phyloP scores from a whole-genome alignment of 805 yeast species.

The Yamadazyma laniorum region DNA sequence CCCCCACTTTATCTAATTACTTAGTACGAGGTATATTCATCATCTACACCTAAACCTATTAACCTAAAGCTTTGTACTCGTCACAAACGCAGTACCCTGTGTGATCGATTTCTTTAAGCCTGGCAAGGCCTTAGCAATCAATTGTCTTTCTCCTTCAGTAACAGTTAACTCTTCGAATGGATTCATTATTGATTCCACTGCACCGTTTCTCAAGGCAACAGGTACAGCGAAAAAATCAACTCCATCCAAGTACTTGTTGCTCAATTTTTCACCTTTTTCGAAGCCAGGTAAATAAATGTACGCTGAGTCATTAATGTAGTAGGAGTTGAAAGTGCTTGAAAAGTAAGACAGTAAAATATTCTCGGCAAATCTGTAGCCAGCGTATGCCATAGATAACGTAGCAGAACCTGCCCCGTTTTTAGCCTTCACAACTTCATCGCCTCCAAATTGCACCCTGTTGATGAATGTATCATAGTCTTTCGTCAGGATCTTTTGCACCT shows the following conservation, averaged over 20 bases:
- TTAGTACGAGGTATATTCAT: no score
- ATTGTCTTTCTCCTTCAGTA: constrained; percentile 29
- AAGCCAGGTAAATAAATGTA: constrained; percentile 55
- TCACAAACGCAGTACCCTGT: constrained; percentile 42
- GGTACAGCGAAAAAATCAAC: constrained; percentile 51
- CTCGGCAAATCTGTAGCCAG: constrained; percentile 80
- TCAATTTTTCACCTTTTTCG: constrained; percentile 45
- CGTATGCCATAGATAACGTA: constrained; percentile 93
- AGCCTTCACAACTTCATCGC: constrained; percentile 95
- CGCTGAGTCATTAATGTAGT: constrained; percentile 43
- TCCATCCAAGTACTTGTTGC: constrained; percentile 33
- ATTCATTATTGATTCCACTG: constrained; percentile 33
- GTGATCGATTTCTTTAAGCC: constrained; percentile 40
- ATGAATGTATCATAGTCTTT: constrained; percentile 28
- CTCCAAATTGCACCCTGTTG: constrained; percentile 59
- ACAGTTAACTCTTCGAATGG: constrained; percentile 33
- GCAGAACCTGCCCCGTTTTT: constrained; percentile 95
- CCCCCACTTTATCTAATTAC: no score
- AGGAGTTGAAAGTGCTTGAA: constrained; percentile 17
- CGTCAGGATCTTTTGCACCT: constrained; percentile 13
- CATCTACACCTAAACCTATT: no score
- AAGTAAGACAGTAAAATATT: constrained; percentile 36
- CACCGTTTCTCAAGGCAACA: constrained; percentile 38
- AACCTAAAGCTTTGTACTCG: constrained; percentile 36
- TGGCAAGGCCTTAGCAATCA: constrained; percentile 36